phyloP scores from a whole-genome alignment of 352 stramenopile species.

The Phytophthora foliorum region DNA sequence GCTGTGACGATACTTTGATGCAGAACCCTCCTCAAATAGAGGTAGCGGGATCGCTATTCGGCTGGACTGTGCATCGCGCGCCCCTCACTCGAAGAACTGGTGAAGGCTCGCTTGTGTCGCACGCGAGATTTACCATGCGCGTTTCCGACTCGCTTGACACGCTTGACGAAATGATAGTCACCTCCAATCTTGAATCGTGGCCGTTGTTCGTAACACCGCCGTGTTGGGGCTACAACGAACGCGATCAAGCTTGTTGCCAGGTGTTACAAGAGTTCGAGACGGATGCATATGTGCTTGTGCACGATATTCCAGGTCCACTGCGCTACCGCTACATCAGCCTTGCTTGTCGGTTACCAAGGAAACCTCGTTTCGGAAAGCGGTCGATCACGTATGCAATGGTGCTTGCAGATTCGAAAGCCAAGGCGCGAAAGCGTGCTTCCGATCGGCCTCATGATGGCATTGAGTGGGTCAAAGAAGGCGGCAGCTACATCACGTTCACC shows the following conservation, averaged over 20 bases:
- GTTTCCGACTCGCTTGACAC: not conserved
- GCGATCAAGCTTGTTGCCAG: not conserved
- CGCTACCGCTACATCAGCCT: not conserved
- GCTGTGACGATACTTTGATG: not conserved
- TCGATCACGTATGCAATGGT: conserved; percentile 31
- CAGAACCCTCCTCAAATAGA: not conserved
- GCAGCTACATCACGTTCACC: conserved; percentile 31
- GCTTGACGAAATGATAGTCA: not conserved
- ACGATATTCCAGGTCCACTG: conserved; percentile 2
- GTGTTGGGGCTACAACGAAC: not conserved
- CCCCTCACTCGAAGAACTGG: not conserved
- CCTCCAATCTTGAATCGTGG: not conserved
- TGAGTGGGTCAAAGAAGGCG: conserved; percentile 41
- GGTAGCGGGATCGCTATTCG: not conserved
- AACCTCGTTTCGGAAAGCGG: conserved; percentile 10
- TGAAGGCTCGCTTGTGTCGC: not conserved
- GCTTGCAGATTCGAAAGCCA: conserved; percentile 35
- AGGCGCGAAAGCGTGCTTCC: conserved; percentile 31
- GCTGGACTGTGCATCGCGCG: conserved; percentile 4
- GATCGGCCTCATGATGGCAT: conserved; percentile 22
- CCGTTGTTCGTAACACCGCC: not conserved
- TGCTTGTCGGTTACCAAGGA: not conserved
- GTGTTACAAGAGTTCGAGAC: conserved; percentile 4
- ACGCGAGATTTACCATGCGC: not conserved
- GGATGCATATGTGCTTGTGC: conserved; percentile 1